Conservation (phyloP, 2,329 filamentous ascomycete species). For the Helicocarpus griseus region DNA sequence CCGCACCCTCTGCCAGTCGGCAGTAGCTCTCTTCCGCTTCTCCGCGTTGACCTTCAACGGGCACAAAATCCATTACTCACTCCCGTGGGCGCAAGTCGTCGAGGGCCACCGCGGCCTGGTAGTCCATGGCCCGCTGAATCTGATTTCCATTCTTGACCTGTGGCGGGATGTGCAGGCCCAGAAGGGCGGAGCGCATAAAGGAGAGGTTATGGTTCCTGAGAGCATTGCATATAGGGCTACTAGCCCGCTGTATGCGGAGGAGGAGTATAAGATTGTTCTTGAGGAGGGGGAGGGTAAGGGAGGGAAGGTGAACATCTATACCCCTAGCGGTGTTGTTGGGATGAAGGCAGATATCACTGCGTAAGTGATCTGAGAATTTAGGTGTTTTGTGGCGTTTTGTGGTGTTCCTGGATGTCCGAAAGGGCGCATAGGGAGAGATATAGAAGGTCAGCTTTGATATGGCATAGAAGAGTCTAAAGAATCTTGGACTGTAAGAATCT, state of each 20-base stretch:
- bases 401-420: background rate
- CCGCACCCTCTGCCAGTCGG: slow-evolving; percentile 27
- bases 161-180: slow-evolving; percentile 31
- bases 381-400: background rate
- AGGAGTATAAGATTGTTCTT: slow-evolving; percentile 37
- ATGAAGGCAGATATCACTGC: slow-evolving; percentile 31
- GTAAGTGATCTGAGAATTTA: background rate
- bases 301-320: slow-evolving; percentile 26
- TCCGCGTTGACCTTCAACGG: slow-evolving; percentile 37
- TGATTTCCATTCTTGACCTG: slow-evolving; percentile 34
- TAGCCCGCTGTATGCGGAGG: slow-evolving; percentile 40
- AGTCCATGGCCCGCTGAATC: slow-evolving; percentile 35
- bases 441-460: too few species aligned
- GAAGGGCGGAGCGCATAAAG: background rate
- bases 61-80: slow-evolving; percentile 37
- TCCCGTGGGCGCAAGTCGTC: slow-evolving; percentile 34
- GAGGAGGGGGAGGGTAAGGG: slow-evolving; percentile 23
- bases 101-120: slow-evolving; percentile 35
- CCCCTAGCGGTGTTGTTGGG: slow-evolving; percentile 21
- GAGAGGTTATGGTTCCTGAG: slow-evolving; percentile 25
- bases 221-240: slow-evolving; percentile 41
- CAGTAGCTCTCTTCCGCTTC: slow-evolving; percentile 35
- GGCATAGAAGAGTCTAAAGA: too few species aligned
- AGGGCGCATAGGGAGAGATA: too few species aligned
- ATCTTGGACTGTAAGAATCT: too few species aligned